Conservation (phyloP, 495 filamentous ascomycete species). For the Aspergillus sclerotioniger region DNA sequence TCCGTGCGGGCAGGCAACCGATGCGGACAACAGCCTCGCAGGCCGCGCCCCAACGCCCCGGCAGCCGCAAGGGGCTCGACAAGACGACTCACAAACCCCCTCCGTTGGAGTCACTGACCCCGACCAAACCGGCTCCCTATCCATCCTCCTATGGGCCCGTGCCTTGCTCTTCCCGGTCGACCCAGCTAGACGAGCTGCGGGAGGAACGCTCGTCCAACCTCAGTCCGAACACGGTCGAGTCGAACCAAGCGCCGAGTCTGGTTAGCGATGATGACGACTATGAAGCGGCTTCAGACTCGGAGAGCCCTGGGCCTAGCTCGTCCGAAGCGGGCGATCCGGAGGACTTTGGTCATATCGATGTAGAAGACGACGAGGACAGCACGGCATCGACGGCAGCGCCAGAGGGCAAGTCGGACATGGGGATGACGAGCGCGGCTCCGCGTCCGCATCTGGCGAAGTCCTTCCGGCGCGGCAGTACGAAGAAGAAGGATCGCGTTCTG, state of each 20-base stretch:
- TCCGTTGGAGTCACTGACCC: constrained; percentile 31
- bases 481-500: constrained; percentile 47
- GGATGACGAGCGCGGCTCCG: constrained; percentile 31
- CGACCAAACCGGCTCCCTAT: constrained; percentile 33
- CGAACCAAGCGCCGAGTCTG: constrained; percentile 78
- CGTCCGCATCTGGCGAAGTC: constrained; percentile 41
- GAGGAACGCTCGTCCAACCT: constrained; percentile 58
- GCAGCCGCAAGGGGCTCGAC: constrained; percentile 55
- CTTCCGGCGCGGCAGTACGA: constrained; percentile 38
- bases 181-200: constrained; percentile 37
- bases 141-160: constrained; percentile 32
- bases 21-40: constrained; percentile 58
- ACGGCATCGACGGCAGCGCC: constrained; percentile 32
- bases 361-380: constrained; percentile 51
- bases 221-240: constrained; percentile 75
- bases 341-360: constrained; percentile 51
- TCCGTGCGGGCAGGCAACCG: constrained; percentile 44
- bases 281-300: constrained; percentile 51
- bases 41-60: constrained; percentile 47
- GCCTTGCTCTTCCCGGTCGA: constrained; percentile 19
- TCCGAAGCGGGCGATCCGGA: constrained; percentile 46
- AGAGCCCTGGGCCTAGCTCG: constrained; percentile 41
- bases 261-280: constrained; percentile 86
- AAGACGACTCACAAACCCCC: constrained; percentile 26
- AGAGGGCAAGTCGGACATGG: constrained; percentile 37